A percentile compares a stretch with the other conserved stretches of the same genome.
Conservation (phyloP, 139 green algal species). For the Volvox africanus region DNA sequence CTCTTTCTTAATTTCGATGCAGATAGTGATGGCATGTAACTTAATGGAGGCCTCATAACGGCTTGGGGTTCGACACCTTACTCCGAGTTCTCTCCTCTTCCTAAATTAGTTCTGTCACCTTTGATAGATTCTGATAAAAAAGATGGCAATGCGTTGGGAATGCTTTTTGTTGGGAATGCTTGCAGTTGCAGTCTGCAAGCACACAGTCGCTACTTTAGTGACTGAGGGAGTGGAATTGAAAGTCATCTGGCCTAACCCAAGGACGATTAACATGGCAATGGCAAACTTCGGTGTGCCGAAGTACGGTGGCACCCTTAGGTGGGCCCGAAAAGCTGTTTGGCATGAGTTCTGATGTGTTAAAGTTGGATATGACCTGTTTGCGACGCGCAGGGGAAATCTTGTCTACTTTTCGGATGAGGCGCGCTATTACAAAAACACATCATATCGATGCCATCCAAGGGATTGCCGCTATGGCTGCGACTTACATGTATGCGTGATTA, state of each 20-base stretch:
- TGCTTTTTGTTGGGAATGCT: not conserved
- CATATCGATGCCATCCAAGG: slow-evolving; percentile 45
- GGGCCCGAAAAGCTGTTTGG: not conserved
- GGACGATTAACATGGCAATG: slow-evolving; percentile 66
- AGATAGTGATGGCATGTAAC: no score
- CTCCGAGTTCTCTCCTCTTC: not conserved
- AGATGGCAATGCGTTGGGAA: not conserved
- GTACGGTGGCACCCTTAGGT: slow-evolving; percentile 76
- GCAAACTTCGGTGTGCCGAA: slow-evolving; percentile 82
- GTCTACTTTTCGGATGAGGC: slow-evolving; percentile 51
- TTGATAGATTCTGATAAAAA: not conserved
- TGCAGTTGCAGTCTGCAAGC: not conserved
- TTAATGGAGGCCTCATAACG: not conserved
- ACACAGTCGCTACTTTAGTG: not conserved
- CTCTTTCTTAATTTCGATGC: no score
- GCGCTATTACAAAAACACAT: slow-evolving; percentile 21
- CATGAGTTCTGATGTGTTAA: not conserved
- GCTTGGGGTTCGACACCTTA: not conserved
- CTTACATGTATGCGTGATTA: slow-evolving; percentile 50
- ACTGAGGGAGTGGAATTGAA: slow-evolving; percentile 5
- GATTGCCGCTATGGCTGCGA: slow-evolving; percentile 60
- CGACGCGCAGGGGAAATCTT: slow-evolving; percentile 49
- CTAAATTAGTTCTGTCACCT: not conserved
- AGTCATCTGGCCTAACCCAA: slow-evolving; percentile 2
- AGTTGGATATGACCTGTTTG: not conserved